Evolutionary conservation across 257 asterid species (phyloP).

Genomic region (Ajuga chamaepitys): DNA sequence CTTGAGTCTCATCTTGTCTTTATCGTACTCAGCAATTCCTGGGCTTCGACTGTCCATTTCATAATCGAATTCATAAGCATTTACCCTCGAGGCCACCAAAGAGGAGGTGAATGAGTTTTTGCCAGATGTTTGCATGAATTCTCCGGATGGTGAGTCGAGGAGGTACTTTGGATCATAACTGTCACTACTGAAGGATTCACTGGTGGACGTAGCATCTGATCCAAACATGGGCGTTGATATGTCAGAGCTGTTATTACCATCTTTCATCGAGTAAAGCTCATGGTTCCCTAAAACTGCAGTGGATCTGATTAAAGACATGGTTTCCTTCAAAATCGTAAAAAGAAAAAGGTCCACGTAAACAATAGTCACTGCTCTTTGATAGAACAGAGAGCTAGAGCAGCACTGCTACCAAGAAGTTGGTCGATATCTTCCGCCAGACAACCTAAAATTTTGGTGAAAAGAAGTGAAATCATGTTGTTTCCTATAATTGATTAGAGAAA

Average conservation of each 20-base stretch:
- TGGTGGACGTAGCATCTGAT: constrained; percentile 39
- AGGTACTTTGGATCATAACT: constrained; percentile 47
- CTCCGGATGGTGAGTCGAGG: constrained; percentile 58
- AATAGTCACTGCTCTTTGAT: not conserved
- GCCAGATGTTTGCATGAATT: constrained; percentile 24
- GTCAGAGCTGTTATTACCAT: constrained; percentile 30
- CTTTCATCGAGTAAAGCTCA: constrained; percentile 40
- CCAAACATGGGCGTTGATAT: constrained; percentile 32
- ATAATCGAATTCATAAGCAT: constrained; percentile 18
- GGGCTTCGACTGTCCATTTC: constrained; percentile 35
- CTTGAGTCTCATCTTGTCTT: constrained; percentile 55
- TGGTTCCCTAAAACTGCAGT: constrained; percentile 39
- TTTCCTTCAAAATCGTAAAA: constrained; percentile 10
- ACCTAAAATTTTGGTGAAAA: not conserved
- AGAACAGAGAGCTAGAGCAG: not conserved
- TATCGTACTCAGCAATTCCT: constrained; percentile 38
- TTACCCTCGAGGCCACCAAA: constrained; percentile 18
- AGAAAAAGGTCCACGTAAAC: not conserved
- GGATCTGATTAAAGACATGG: constrained; percentile 68
- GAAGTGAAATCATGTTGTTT: not conserved
- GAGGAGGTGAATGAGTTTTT: constrained; percentile 23
- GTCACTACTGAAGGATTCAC: constrained; percentile 46
- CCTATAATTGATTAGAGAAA: constrained; percentile 6
- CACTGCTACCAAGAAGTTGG: not conserved
- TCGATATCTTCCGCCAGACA: constrained; percentile 7